Percentiles rank a stretch among this genome's conserved stretches.
Evolutionary conservation across 2,329 filamentous ascomycete genomes (phyloP).

Genomic region (Arthroderma sp.): DNA sequence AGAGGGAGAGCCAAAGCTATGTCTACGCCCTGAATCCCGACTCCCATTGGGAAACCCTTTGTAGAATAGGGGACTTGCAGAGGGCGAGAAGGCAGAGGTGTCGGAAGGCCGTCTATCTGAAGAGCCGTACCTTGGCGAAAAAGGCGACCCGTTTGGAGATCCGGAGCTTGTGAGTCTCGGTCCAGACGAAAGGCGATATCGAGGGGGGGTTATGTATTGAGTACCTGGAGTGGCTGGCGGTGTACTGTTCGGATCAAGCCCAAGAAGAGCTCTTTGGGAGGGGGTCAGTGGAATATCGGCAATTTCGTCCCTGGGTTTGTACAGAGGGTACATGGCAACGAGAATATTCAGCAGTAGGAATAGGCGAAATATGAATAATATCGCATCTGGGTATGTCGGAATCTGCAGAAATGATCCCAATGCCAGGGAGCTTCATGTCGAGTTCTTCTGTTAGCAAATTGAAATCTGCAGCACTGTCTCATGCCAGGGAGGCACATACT

Average conservation of each 20-base stretch:
- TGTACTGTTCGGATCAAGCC: conserved; percentile 57
- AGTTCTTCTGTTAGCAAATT: conserved; percentile 10
- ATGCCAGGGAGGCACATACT: conserved; percentile 17
- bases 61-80: conserved; percentile 49
- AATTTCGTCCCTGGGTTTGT: conserved; percentile 61
- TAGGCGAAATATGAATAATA: conserved; percentile 45
- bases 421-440: conserved; percentile 21
- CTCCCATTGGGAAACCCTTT: conserved; percentile 45
- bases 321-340: conserved; percentile 57
- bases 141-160: conserved; percentile 25
- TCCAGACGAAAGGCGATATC: conserved; percentile 65
- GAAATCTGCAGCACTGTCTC: conserved; percentile 1
- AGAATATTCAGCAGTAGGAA: conserved; percentile 58
- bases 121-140: conserved; percentile 25
- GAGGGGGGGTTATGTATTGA: conserved; percentile 71
- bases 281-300: conserved; percentile 82
- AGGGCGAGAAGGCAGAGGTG: conserved; percentile 42
- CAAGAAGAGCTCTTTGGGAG: conserved; percentile 73
- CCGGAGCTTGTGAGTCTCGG: conserved; percentile 32
- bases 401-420: conserved; percentile 23
- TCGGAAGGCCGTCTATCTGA: conserved; percentile 20
- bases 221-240: conserved; percentile 53
- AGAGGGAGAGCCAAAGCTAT: conserved; percentile 43
- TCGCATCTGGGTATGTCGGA: conserved; percentile 30
- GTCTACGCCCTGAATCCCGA: conserved; percentile 35